phyloP scores from a whole-genome alignment of 1,284 basidiomycete genomes.

The Cerrena zonata region DNA sequence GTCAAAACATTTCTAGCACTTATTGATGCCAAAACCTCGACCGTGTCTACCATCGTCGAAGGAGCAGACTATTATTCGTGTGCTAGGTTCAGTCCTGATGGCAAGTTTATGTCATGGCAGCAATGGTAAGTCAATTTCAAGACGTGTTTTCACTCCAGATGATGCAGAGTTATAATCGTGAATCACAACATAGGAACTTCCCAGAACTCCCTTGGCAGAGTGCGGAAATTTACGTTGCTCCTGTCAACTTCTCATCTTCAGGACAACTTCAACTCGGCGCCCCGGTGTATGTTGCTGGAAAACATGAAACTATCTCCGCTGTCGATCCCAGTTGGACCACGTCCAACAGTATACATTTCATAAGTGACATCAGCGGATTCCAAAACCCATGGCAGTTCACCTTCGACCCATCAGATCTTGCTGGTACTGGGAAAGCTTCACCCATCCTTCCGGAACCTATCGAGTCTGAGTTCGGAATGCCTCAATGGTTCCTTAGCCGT shows the following conservation, averaged over 20 bases:
- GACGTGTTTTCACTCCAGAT: no score
- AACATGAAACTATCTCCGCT: constrained; percentile 42
- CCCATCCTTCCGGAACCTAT: constrained; percentile 5
- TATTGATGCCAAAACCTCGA: constrained; percentile 41
- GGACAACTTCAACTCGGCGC: constrained; percentile 26
- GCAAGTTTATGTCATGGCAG: constrained; percentile 60
- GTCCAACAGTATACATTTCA: constrained; percentile 56
- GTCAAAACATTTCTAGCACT: constrained; percentile 55
- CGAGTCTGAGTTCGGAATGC: constrained; percentile 26
- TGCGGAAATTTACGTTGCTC: constrained; percentile 52
- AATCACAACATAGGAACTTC: constrained; percentile 37
- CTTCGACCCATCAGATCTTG: constrained; percentile 11
- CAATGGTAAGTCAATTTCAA: constrained; percentile 51
- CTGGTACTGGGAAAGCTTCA: constrained; percentile 1
- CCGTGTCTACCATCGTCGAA: constrained; percentile 37
- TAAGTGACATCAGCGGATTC: constrained; percentile 63
- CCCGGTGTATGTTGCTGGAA: constrained; percentile 40
- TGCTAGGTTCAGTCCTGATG: constrained; percentile 64
- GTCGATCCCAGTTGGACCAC: constrained; percentile 57
- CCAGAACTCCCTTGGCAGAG: constrained; percentile 84
- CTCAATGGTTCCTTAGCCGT: constrained; percentile 29
- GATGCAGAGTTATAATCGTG: no score
- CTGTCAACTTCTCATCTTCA: constrained; percentile 23
- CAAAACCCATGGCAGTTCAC: constrained; percentile 63
- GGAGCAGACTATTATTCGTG: constrained; percentile 65